phyloP scores from a whole-genome alignment of 2,329 filamentous ascomycete species.

The Aspergillus uvarum region DNA sequence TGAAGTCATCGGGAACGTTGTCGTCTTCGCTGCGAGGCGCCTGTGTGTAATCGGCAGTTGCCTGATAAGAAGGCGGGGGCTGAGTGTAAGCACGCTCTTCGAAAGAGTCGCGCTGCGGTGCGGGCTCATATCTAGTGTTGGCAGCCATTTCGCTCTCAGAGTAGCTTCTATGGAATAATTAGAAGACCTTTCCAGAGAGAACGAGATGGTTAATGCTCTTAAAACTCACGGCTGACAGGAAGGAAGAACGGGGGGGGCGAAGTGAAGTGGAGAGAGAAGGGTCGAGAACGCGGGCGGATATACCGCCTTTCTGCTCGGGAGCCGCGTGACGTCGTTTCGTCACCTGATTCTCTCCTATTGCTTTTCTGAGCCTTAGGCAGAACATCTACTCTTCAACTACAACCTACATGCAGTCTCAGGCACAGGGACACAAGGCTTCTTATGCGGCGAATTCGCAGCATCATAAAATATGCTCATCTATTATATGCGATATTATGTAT shows the following conservation, averaged over 20 bases:
- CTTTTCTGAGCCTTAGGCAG: background rate
- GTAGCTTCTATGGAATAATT: background rate
- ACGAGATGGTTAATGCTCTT: background rate
- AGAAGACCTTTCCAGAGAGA: background rate
- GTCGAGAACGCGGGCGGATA: background rate
- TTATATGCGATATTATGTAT: conserved; percentile 8
- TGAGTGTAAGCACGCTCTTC: conserved; percentile 69
- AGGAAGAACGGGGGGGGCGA: conserved; percentile 1
- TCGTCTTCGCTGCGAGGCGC: conserved; percentile 75
- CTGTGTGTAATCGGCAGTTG: conserved; percentile 60
- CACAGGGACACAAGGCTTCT: no score
- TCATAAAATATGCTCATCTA: background rate
- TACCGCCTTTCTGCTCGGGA: background rate
- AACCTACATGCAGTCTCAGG: no score
- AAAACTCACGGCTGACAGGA: background rate
- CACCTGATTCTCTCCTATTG: background rate
- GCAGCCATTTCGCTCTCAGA: conserved; percentile 58
- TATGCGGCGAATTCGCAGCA: no score
- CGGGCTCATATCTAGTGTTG: conserved; percentile 77
- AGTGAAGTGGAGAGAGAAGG: conserved; percentile 4
- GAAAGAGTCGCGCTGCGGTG: conserved; percentile 83
- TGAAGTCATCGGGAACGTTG: conserved; percentile 96
- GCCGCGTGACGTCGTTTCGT: conserved; percentile 13
- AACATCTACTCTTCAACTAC: no score
- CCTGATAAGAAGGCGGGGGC: conserved; percentile 79